These are phyloP conservation scores for Lagerstroemia speciosa DNA, from an alignment of 345 rosid genomes.

Conservation along the genomic window DNA sequence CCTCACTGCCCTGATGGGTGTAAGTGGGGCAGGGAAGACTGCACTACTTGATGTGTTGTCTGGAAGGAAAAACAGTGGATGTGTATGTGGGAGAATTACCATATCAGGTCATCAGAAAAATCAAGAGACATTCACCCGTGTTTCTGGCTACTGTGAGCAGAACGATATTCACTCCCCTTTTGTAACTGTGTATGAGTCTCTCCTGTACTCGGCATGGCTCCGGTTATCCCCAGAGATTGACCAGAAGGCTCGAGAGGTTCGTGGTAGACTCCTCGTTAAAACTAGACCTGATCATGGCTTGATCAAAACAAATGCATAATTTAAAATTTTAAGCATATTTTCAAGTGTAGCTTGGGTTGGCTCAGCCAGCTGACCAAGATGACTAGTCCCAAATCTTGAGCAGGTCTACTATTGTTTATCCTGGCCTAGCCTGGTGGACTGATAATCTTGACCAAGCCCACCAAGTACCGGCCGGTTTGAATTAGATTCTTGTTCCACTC, in stretches of 20 bases:
- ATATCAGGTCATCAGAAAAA: slow-evolving; percentile 11
- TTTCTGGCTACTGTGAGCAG: slow-evolving; percentile 16
- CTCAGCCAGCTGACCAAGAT: too few species aligned
- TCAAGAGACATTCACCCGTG: slow-evolving; percentile 12
- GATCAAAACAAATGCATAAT: background rate
- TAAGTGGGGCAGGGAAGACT: slow-evolving; percentile 27
- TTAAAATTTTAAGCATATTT: too few species aligned
- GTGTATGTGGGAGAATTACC: slow-evolving; percentile 14
- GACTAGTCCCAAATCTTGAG: too few species aligned
- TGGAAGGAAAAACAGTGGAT: slow-evolving; percentile 16
- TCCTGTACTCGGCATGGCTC: slow-evolving; percentile 17
- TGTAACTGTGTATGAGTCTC: slow-evolving; percentile 16
- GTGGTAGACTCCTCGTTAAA: background rate
- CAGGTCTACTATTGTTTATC: too few species aligned
- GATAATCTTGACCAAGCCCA: too few species aligned
- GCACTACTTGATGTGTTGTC: slow-evolving; percentile 21
- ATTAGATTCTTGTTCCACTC: background rate
- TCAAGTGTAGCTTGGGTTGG: too few species aligned
- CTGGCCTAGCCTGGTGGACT: too few species aligned
- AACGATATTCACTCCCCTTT: slow-evolving; percentile 17
- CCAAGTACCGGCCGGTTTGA: background rate
- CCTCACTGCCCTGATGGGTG: slow-evolving; percentile 24
- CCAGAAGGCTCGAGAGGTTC: slow-evolving; percentile 12
- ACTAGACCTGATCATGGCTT: background rate
- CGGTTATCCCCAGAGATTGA: slow-evolving; percentile 11